phyloP scores from a whole-genome alignment of 1,284 basidiomycete species.

The Papiliotrema terrestris region DNA sequence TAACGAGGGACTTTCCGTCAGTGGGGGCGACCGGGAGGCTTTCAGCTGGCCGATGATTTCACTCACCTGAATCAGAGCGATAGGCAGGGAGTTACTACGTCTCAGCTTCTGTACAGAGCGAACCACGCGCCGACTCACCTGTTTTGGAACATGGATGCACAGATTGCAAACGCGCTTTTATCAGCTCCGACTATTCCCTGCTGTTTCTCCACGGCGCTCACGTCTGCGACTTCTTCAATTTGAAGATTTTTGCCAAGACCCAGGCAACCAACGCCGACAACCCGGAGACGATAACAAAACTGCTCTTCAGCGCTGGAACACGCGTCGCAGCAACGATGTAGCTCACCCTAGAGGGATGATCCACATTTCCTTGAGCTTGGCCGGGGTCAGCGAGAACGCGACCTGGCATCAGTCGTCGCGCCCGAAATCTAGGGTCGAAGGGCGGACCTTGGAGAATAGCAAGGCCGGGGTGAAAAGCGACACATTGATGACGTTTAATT shows the following conservation, averaged over 20 bases:
- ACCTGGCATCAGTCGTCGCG: conserved; percentile 22
- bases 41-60: neutral
- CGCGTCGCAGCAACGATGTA: neutral
- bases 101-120: neutral
- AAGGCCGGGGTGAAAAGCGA: conserved; percentile 89
- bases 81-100: conserved; percentile 82
- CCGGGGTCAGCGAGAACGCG: conserved; percentile 53
- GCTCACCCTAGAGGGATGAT: conserved; percentile 79
- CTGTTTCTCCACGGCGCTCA: conserved; percentile 18
- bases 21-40: neutral
- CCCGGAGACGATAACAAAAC: conserved; percentile 65
- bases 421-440: conserved; percentile 53
- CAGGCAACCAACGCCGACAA: conserved; percentile 56
- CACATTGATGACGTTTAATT: conserved; percentile 56
- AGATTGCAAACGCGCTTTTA: conserved; percentile 72
- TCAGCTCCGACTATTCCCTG: conserved; percentile 2
- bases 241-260: conserved; percentile 44
- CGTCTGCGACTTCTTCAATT: conserved; percentile 49
- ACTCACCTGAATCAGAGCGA: conserved; percentile 61
- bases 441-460: conserved; percentile 91
- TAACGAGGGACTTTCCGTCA: conserved; percentile 73
- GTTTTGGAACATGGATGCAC: conserved; percentile 57
- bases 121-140: conserved; percentile 14
- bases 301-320: conserved; percentile 5
- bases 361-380: conserved; percentile 83